Conservation (phyloP, 2,329 filamentous ascomycete genomes). For the Nannizzia gypsea region DNA sequence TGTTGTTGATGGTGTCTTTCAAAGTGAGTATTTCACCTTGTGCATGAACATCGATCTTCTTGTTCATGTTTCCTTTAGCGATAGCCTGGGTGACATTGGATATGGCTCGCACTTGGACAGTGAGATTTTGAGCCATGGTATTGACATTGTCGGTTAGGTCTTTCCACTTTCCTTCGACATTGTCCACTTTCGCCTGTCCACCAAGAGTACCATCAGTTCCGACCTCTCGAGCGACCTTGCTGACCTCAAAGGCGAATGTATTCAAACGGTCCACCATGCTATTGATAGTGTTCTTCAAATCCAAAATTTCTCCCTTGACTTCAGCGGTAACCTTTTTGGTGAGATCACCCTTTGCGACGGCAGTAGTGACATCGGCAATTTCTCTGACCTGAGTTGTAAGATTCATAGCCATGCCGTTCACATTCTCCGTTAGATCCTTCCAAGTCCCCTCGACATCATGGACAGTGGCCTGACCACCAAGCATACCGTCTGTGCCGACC, state of each 20-base stretch:
- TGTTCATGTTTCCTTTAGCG: constrained; percentile 88
- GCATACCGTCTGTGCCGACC: constrained; percentile 86
- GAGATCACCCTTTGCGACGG: constrained; percentile 85
- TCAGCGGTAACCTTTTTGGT: constrained; percentile 94
- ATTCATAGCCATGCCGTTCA: constrained; percentile 98
- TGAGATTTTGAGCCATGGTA: constrained; percentile 55
- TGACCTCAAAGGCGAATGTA: constrained; percentile 54
- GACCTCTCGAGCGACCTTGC: constrained; percentile 54
- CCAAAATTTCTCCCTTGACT: constrained; percentile 84
- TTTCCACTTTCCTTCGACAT: constrained; percentile 56
- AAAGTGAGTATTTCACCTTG: constrained; percentile 88
- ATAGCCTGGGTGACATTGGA: constrained; percentile 91
- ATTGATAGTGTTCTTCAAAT: constrained; percentile 81
- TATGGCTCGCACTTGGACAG: constrained; percentile 67
- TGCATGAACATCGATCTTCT: constrained; percentile 89
- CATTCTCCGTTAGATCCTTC: constrained; percentile 88
- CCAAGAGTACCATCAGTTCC: constrained; percentile 54
- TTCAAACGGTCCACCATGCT: constrained; percentile 55
- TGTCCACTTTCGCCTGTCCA: constrained; percentile 52
- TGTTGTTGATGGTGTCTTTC: constrained; percentile 97
- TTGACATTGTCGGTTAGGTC: constrained; percentile 57
- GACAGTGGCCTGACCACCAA: constrained; percentile 89
- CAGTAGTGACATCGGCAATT: constrained; percentile 92
- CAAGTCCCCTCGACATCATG: constrained; percentile 96
- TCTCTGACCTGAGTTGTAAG: constrained; percentile 94